Evolutionary conservation across 306 rosid species (phyloP).

Genomic region (Corylus avellana): DNA sequence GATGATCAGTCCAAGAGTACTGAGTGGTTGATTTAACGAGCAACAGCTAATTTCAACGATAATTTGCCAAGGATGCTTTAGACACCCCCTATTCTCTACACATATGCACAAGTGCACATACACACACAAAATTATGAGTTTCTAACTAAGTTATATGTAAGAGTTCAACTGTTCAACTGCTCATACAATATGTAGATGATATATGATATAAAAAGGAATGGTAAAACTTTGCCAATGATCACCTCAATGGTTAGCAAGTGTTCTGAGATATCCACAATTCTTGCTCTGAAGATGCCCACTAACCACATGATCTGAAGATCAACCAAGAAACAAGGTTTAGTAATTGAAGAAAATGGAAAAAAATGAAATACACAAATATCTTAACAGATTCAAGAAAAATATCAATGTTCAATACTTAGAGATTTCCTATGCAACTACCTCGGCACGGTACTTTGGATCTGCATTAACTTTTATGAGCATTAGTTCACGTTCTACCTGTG

Average conservation of each 20-base stretch:
- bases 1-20: too few species aligned
- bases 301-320: slow-evolving; percentile 67
- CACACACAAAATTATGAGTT: neutral
- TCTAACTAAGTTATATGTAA: neutral
- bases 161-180: neutral
- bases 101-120: neutral
- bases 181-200: neutral
- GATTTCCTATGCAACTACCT: slow-evolving; percentile 44
- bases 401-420: neutral
- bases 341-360: slow-evolving; percentile 18
- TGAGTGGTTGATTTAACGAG: neutral
- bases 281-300: slow-evolving; percentile 74
- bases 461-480: slow-evolving; percentile 74
- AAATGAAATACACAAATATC: neutral
- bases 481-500: slow-evolving; percentile 81
- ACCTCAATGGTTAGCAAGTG: slow-evolving; percentile 74
- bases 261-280: slow-evolving; percentile 77
- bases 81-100: too few species aligned
- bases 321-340: slow-evolving; percentile 10
- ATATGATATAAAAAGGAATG: neutral
- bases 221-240: slow-evolving; percentile 16
- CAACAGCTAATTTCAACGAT: too few species aligned
- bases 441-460: slow-evolving; percentile 45
- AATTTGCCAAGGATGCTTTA: too few species aligned
- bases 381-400: slow-evolving; percentile 1